Evolutionary conservation across 1,284 basidiomycete genomes (phyloP), one percentile per base, ranked within the genome.

Genomic region (Dichomitus squalens): DNA sequence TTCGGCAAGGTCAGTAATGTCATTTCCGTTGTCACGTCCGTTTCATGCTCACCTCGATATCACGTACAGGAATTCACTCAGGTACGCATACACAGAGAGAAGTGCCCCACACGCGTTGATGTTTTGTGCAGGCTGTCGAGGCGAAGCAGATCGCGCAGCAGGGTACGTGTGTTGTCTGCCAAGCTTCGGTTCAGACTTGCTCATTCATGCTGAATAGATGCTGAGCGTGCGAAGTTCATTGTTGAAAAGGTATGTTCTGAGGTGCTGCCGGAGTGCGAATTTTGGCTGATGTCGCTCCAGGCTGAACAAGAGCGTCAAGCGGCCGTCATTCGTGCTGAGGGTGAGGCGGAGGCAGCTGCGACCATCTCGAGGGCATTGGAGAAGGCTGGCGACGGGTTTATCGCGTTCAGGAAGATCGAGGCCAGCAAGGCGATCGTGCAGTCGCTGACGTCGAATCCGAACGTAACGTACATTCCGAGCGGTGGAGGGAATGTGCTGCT

Each of bases 251-350:
- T 90, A 55, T 57, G 79, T 61, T 44, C 12, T 34, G 33, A 18
- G 39, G 21, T 38, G 31, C 7, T 23, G 34, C 40, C 20, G 29
- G 53, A 52, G 58, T 48, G 18, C 27, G 52, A 47, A 43, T n/a
- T 0, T 25, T 55, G 5, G 44, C 56, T 60, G 29, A 63, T 49
- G 35, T 55, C 53, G 52, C 29, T 39, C 16, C 61, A 94, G 92
- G 95, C 97, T 34, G 96, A 99, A 74, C 97, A 99, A 90, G 97
- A 99, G 75, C 88, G 96, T 57, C 96, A 99, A 79, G 97, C 96
- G 1, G 90, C 94, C 6, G 96, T 99, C 63, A 98, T 99, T 63
- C 88, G 97, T 55, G 96, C 97, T 1, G 96, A 99, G 75, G 97
- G 97, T 60, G 96, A 99, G 79, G 96, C 96, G 4, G 96, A 99